These are phyloP conservation scores for Obba rivulosa DNA, from an alignment of 768 basidiomycete species.

Conservation along the genomic window DNA sequence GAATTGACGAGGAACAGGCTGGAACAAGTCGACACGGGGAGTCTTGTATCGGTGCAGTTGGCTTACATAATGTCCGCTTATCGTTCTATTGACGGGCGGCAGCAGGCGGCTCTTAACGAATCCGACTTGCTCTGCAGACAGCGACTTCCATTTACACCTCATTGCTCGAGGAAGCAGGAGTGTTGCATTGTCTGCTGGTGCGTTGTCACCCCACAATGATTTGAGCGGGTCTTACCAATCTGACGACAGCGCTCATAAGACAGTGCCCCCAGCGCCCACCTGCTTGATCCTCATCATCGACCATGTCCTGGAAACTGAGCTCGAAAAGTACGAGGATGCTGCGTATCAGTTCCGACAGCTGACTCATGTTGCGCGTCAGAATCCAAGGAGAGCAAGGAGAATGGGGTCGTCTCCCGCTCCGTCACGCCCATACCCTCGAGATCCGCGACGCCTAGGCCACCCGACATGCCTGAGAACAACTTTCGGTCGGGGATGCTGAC, in stretches of 20 bases:
- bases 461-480: constrained; percentile 31
- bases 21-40: too few relatives aligned
- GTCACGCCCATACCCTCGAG: constrained; percentile 79
- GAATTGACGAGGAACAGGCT: too few relatives aligned
- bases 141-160: too few relatives aligned
- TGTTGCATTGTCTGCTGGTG: too few relatives aligned
- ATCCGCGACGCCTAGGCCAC: constrained; percentile 66
- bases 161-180: too few relatives aligned
- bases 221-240: not conserved
- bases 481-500: constrained; percentile 90
- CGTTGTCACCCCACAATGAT: too few relatives aligned
- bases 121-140: too few relatives aligned
- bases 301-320: constrained; percentile 25
- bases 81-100: too few relatives aligned
- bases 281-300: constrained; percentile 1
- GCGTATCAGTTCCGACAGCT: not conserved
- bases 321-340: constrained; percentile 20
- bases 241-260: not conserved
- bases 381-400: constrained; percentile 65
- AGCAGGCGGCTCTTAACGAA: too few relatives aligned
- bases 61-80: too few relatives aligned
- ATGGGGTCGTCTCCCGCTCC: constrained; percentile 68
- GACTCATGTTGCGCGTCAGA: constrained; percentile 32
- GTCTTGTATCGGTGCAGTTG: too few relatives aligned
- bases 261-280: not conserved